phyloP scores from a whole-genome alignment of 768 basidiomycete genomes.

The Chiua virens region DNA sequence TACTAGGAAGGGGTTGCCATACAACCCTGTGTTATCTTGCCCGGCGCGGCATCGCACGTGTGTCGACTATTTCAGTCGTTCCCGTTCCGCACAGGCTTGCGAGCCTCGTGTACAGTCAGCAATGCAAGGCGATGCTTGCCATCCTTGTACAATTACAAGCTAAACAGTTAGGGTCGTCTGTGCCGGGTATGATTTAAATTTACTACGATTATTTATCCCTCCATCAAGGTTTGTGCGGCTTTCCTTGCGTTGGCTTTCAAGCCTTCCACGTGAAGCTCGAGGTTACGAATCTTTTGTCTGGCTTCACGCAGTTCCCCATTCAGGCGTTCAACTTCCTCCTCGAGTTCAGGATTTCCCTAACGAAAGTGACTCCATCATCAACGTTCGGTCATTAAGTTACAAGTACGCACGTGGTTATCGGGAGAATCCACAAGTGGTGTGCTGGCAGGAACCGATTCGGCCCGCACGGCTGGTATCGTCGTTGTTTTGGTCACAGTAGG shows the following conservation, averaged over 20 bases:
- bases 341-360: conserved; percentile 29
- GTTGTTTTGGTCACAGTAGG: conserved; percentile 35
- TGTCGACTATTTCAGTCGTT: conserved; percentile 3
- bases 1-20: background rate
- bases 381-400: conserved; percentile 3
- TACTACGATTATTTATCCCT: conserved; percentile 14
- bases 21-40: background rate
- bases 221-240: conserved; percentile 63
- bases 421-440: background rate
- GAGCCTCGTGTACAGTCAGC: conserved; percentile 5
- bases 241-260: conserved; percentile 73
- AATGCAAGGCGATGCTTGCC: background rate
- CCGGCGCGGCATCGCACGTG: conserved; percentile 14
- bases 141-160: background rate
- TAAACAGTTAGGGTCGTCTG: background rate
- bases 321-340: conserved; percentile 63
- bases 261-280: conserved; percentile 81
- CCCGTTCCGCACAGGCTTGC: background rate
- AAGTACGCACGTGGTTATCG: conserved; percentile 32
- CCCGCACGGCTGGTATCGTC: conserved; percentile 9
- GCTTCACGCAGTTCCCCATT: conserved; percentile 73
- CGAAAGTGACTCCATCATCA: background rate
- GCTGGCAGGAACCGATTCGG: conserved; percentile 10
- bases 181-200: background rate
- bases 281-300: conserved; percentile 74